Evolutionary conservation across 306 rosid genomes (phyloP).

Genomic region (Sechiopsis laciniata): DNA sequence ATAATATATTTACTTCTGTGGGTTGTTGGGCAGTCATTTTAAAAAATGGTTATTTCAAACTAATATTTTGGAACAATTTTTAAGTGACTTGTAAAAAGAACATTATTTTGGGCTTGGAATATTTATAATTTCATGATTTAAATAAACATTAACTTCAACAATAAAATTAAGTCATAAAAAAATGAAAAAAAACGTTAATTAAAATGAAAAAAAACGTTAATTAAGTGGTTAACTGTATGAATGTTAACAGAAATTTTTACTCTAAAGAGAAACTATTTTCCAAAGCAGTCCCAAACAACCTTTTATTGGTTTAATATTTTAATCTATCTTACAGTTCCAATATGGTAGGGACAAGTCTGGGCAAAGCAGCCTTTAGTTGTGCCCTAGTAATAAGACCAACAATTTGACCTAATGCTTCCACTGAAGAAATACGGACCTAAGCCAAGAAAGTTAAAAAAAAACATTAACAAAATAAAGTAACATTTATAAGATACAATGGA

Average conservation of each 20-base stretch:
- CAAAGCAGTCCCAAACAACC: conserved; percentile 6
- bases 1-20: neutral
- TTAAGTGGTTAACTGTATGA: neutral
- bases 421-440: conserved; percentile 72
- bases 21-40: neutral
- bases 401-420: conserved; percentile 94
- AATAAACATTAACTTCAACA: neutral
- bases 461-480: conserved; percentile 19
- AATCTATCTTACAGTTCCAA: conserved; percentile 76
- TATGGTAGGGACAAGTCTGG: conserved; percentile 82
- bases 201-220: neutral
- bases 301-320: neutral
- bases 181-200: no score
- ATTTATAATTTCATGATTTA: neutral
- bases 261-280: conserved; percentile 6
- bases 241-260: neutral
- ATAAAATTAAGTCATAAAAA: neutral
- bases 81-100: neutral
- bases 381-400: conserved; percentile 77
- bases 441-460: conserved; percentile 17
- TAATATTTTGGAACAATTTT: neutral
- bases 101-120: neutral
- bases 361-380: conserved; percentile 81
- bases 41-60: neutral
- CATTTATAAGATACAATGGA: conserved; percentile 13